Evolutionary conservation across 805 yeast species (phyloP).

Genomic region (Suhomyces sp.): DNA sequence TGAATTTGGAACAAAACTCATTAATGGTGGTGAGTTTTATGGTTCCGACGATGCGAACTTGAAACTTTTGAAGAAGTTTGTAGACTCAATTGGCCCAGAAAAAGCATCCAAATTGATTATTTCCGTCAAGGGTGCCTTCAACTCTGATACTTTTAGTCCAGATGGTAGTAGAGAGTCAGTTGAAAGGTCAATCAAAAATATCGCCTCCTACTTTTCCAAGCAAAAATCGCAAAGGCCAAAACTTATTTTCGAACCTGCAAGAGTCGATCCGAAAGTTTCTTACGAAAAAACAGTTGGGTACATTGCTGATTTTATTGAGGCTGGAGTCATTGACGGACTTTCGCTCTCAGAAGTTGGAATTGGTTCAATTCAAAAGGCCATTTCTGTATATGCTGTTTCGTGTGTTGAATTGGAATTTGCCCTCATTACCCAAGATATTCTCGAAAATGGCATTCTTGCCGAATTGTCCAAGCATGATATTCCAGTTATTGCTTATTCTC

Average conservation of each 20-base stretch:
- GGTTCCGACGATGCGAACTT: conserved; percentile 56
- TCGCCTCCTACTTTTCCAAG: conserved; percentile 27
- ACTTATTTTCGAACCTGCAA: conserved; percentile 61
- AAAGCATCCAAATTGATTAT: conserved; percentile 52
- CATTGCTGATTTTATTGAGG: conserved; percentile 56
- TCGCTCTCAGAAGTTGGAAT: conserved; percentile 74
- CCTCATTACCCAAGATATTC: conserved; percentile 58
- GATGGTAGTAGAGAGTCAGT: conserved; percentile 50
- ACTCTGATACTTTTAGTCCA: conserved; percentile 40
- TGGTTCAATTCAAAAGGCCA: conserved; percentile 58
- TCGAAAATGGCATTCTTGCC: conserved; percentile 60
- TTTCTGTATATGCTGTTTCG: conserved; percentile 52
- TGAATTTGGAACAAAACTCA: conserved; percentile 45
- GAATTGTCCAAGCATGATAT: conserved; percentile 56
- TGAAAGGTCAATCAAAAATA: conserved; percentile 45
- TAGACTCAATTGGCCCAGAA: conserved; percentile 52
- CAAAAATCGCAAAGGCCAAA: conserved; percentile 31
- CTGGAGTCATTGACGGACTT: conserved; percentile 65
- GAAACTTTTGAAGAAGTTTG: conserved; percentile 54
- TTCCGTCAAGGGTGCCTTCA: conserved; percentile 66
- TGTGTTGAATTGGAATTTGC: conserved; percentile 81
- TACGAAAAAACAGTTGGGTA: conserved; percentile 57
- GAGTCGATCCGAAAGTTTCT: conserved; percentile 58
- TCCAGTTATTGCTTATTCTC: conserved; percentile 78
- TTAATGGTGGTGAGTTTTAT: conserved; percentile 80